Base-by-base conservation (phyloP, 257 asterid genomes). In the Plantago elongata region DNA sequence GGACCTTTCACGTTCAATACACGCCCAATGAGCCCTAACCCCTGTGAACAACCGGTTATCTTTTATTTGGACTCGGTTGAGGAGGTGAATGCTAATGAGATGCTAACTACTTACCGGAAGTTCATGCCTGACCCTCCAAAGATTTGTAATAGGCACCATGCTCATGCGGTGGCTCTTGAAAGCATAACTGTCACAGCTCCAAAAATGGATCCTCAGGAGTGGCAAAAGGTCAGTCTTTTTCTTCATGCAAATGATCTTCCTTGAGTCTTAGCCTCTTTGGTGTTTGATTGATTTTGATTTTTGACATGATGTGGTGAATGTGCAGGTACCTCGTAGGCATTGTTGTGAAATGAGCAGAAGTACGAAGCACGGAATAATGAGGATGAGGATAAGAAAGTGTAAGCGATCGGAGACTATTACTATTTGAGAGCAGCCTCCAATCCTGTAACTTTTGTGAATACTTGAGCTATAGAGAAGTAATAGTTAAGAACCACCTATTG, bases 1-100 rank as follows among this genome's bases (percentile, higher is more conserved):
- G 96, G 96, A 14, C 98, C 98, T 29, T 91, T 91, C 73, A 81
- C 82, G 1, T 91, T 91, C 83, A 88, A 88, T 62, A 86, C 96
- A 2, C 80, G 98, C 18, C 84, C 86, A 0, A 11, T 81, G 73
- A 82, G 76, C 74, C 27, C 82, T 0, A 83, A 85, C 38, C 85
- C 75, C 0, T 91, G 98, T 51, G 55, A 76, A 45, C 79, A 58
- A 15, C 93, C 98, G 0, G 11, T 81, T 18, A 60, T 76, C 52
- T 91, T 82, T 56, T 77, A 74, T 51, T 40, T 91, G 54, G 75
- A 73, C 57, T 73, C 78, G 9, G 72, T 76, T 46, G 54, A 64
- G 62, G 73, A 22, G 54, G 73, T 29, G 13, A 44, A 13, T 0
- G 45, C 40, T 9, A 73, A 68, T 2, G 75, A 68, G 71, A 82